Percentiles rank a stretch among this genome's conserved stretches.
These are phyloP conservation scores for Coniosporium apollinis DNA, from an alignment of 495 filamentous ascomycete genomes.

Conservation along the genomic window DNA sequence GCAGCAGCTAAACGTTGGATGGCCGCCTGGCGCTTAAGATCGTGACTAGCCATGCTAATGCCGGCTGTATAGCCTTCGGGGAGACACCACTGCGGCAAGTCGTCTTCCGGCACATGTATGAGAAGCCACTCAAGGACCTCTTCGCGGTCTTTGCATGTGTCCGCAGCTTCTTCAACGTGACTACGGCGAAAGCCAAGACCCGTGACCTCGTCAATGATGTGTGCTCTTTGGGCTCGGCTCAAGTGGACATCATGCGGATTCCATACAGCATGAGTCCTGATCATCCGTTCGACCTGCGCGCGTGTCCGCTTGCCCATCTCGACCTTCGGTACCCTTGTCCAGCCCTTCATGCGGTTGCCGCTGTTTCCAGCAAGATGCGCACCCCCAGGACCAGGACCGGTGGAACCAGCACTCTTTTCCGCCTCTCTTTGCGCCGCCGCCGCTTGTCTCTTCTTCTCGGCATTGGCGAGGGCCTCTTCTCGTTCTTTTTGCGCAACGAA, in stretches of 20 bases:
- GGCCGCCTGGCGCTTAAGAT: conserved; percentile 59
- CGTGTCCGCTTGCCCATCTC: conserved; percentile 75
- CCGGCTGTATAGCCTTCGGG: conserved; percentile 83
- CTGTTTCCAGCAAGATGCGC: background rate
- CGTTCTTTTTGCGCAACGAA: conserved; percentile 65
- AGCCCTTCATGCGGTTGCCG: conserved; percentile 41
- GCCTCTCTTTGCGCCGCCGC: conserved; percentile 21
- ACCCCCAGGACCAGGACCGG: conserved; percentile 2
- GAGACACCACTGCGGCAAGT: conserved; percentile 74
- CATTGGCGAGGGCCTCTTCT: conserved; percentile 51
- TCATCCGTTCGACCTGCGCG: conserved; percentile 55
- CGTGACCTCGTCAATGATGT: conserved; percentile 56
- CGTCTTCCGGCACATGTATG: conserved; percentile 92
- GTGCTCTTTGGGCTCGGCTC: conserved; percentile 32
- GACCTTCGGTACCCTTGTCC: conserved; percentile 73
- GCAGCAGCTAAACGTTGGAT: conserved; percentile 67
- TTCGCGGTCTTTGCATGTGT: conserved; percentile 79
- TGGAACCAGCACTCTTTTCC: conserved; percentile 4
- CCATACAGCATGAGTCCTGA: conserved; percentile 67
- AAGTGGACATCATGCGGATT: conserved; percentile 61
- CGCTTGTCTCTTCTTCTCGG: conserved; percentile 46
- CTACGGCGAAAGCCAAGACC: conserved; percentile 67
- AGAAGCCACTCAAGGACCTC: conserved; percentile 87
- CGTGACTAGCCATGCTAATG: conserved; percentile 61
- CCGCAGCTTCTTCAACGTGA: conserved; percentile 76